Evolutionary conservation across 805 yeast species (phyloP).

Genomic region (Yamadazyma phyllophila): DNA sequence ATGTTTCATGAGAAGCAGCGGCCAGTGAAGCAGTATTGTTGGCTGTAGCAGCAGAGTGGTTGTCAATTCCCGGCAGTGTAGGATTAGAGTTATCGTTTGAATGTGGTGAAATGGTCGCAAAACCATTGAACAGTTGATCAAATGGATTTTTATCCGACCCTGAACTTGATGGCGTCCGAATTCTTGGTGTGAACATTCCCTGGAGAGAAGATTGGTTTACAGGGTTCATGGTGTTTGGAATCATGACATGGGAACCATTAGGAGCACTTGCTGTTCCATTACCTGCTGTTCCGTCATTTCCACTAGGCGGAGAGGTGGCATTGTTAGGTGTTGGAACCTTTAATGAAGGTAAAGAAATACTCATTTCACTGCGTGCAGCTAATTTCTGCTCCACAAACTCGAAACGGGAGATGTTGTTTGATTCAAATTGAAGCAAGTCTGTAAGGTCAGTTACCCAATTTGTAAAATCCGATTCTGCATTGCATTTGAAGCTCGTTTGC

Average conservation of each 20-base stretch:
- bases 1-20: constrained; percentile 26
- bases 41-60: neutral
- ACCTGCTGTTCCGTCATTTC: too few species aligned
- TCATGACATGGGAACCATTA: too few species aligned
- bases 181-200: constrained; percentile 39
- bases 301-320: too few species aligned
- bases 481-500: constrained; percentile 44
- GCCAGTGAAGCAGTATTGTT: constrained; percentile 10
- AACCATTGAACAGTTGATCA: constrained; percentile 20
- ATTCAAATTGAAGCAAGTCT: constrained; percentile 48
- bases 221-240: too few species aligned
- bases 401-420: constrained; percentile 49
- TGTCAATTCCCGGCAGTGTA: neutral
- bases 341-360: neutral
- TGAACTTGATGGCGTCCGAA: constrained; percentile 31
- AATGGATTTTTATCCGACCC: constrained; percentile 37
- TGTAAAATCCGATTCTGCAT: constrained; percentile 40
- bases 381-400: constrained; percentile 44
- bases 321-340: neutral
- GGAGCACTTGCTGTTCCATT: too few species aligned
- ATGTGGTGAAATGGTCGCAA: constrained; percentile 1
- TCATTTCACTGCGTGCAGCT: constrained; percentile 16
- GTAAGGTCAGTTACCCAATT: constrained; percentile 57
- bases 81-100: constrained; percentile 4
- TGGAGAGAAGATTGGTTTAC: constrained; percentile 18